phyloP scores from a whole-genome alignment of 2,329 filamentous ascomycete genomes.

The Stromatinia cepivora region DNA sequence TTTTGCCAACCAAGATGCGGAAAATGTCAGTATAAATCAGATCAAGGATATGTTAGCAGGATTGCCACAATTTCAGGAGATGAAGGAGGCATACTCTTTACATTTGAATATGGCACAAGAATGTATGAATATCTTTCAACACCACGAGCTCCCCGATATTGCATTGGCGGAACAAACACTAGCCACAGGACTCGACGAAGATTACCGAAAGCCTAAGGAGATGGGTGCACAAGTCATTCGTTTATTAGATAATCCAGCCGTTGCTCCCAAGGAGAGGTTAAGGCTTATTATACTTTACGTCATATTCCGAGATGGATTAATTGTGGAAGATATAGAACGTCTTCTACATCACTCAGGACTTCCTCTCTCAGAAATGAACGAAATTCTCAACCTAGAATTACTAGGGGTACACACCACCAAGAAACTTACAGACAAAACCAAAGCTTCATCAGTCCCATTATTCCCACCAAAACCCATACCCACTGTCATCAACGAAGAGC shows the following conservation, averaged over 20 bases:
- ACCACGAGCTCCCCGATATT: slow-evolving; percentile 80
- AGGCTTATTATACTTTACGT: slow-evolving; percentile 84
- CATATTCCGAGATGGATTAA: slow-evolving; percentile 81
- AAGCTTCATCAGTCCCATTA: slow-evolving; percentile 62
- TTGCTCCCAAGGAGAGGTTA: slow-evolving; percentile 72
- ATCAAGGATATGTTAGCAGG: slow-evolving; percentile 98
- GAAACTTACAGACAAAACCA: slow-evolving; percentile 70
- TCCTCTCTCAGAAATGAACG: slow-evolving; percentile 69
- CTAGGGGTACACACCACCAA: slow-evolving; percentile 74
- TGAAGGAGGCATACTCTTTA: slow-evolving; percentile 91
- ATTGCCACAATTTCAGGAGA: slow-evolving; percentile 89
- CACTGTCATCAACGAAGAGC: slow-evolving; percentile 67
- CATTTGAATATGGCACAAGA: slow-evolving; percentile 97
- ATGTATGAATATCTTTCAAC: slow-evolving; percentile 91
- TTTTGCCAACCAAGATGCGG: slow-evolving; percentile 73
- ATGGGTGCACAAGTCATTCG: slow-evolving; percentile 81
- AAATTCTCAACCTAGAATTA: slow-evolving; percentile 75
- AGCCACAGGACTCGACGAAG: slow-evolving; percentile 89
- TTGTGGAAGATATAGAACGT: slow-evolving; percentile 80
- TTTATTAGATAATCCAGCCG: slow-evolving; percentile 80
- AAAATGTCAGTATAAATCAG: slow-evolving; percentile 76
- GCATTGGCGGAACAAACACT: slow-evolving; percentile 87
- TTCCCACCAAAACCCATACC: slow-evolving; percentile 67
- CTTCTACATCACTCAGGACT: slow-evolving; percentile 81
- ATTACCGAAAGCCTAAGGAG: slow-evolving; percentile 87